Base-by-base conservation (phyloP, 495 filamentous ascomycete species). In the Neurospora tetraspora region DNA sequence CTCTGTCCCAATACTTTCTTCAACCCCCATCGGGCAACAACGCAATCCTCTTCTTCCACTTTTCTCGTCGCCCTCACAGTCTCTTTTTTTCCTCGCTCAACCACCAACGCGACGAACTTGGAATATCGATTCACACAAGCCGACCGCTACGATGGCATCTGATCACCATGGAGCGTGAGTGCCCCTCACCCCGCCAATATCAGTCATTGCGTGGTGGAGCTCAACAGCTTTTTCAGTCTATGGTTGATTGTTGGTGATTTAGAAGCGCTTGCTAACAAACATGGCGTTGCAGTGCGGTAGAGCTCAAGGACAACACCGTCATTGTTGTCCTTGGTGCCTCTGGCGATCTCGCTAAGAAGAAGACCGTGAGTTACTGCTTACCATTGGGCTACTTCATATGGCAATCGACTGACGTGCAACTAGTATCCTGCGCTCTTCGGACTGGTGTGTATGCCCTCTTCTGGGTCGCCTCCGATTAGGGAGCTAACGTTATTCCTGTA, bases 341-440 rank as follows among this genome's bases (percentile, higher is more conserved):
- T 20, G 96, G 96, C 71, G 96, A 99, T 87, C 87, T 99, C 61
- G 96, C 96, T 39, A 98, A 98, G 88, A 99, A 99, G 91, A 99
- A 99, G 89, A 99, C 96, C 23, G 94, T 97, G 83, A 78, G 93
- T 86, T 39, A 59, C 71, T 61, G 70, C 69, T 73, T 68, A 72
- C 71, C 74, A 37, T 39, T 65, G 14, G 31, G 69, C 27, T 68
- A 39, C 70, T 77, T 18, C 70, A 75, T 69, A 16, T 34, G 69
- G 20, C 71, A 71, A 76, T 77, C 73, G 76, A 70, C 82, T 84
- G 74, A 85, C 75, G 42, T 74, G 36, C 71, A 81, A 2, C 71
- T 76, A 97, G 94, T 99, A 94, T 85, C 96, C 96, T n/a, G 96
- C 96, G 61, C 89, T 99, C 43, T 98, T 98, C 82, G 96, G 96